Conservation (phyloP, 2,329 filamentous ascomycete species). For the Coniochaeta sp. region DNA sequence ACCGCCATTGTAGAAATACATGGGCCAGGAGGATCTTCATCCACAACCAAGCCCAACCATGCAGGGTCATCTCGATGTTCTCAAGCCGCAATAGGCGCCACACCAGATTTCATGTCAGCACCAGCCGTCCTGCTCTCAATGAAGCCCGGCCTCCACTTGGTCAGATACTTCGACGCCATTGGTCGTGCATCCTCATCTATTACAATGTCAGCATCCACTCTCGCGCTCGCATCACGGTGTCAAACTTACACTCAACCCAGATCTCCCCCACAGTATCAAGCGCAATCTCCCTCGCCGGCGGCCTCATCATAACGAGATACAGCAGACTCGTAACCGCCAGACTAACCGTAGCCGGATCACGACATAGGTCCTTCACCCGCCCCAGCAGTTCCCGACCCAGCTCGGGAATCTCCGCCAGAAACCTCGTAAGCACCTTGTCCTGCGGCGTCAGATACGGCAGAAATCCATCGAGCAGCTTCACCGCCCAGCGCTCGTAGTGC, state of each 20-base stretch:
- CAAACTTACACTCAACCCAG: constrained; percentile 60
- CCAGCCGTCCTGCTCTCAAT: constrained; percentile 24
- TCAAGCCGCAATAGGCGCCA: neutral
- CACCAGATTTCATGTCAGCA: neutral
- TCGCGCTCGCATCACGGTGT: too few species aligned
- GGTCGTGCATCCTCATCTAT: constrained; percentile 56
- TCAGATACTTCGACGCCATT: constrained; percentile 55
- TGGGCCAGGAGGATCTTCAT: too few species aligned
- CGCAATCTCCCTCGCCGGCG: constrained; percentile 55
- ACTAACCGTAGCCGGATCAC: constrained; percentile 57
- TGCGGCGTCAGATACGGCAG: constrained; percentile 84
- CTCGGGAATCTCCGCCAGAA: constrained; percentile 84
- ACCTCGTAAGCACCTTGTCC: constrained; percentile 84
- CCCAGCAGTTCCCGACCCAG: constrained; percentile 66
- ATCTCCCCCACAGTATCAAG: constrained; percentile 61
- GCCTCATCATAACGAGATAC: constrained; percentile 62
- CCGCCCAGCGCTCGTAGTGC: constrained; percentile 73
- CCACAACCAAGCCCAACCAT: too few species aligned
- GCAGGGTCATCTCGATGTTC: too few species aligned
- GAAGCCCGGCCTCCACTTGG: constrained; percentile 53
- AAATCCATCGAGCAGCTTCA: constrained; percentile 82
- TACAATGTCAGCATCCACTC: neutral
- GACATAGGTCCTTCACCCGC: constrained; percentile 61
- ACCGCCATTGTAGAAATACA: too few species aligned
- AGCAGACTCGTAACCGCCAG: constrained; percentile 58